Percentiles rank a stretch among this genome's conserved stretches.
Conservation (phyloP, 2,329 filamentous ascomycete genomes). For the Fusarium avenaceum region DNA sequence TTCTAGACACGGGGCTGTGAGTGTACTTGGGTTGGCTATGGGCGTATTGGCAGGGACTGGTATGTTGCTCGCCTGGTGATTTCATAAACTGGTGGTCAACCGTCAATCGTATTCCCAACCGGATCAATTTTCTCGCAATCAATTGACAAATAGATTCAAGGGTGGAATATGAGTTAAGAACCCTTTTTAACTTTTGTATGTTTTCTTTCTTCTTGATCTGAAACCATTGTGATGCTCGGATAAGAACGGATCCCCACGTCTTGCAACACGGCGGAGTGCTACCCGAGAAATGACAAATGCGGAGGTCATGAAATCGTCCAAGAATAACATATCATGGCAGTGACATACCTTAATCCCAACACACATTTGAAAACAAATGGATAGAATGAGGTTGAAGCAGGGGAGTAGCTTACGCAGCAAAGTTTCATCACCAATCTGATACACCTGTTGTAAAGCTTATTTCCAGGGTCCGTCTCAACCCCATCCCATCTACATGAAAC, state of each 20-base stretch:
- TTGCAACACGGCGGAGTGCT: background rate
- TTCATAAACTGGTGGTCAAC: too few relatives aligned
- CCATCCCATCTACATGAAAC: background rate
- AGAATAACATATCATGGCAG: background rate
- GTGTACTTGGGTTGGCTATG: slow-evolving; percentile 4
- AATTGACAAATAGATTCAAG: background rate
- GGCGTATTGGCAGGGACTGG: slow-evolving; percentile 17
- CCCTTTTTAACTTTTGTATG: background rate
- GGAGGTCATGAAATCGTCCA: background rate
- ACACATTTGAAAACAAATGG: too few relatives aligned
- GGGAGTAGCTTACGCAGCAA: background rate
- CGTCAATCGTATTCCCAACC: too few relatives aligned
- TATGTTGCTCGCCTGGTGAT: slow-evolving; percentile 7
- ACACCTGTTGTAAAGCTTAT: background rate
- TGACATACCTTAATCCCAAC: background rate
- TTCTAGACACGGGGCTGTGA: background rate
- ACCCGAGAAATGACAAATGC: background rate
- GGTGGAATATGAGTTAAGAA: background rate
- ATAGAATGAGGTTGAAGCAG: too few relatives aligned
- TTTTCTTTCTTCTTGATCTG: background rate
- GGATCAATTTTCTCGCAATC: too few relatives aligned
- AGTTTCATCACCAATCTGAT: background rate
- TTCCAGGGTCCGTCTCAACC: background rate
- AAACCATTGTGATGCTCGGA: slow-evolving; percentile 6
- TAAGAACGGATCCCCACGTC: background rate